Evolutionary conservation across 2,329 filamentous ascomycete genomes (phyloP), one percentile per base, ranked within the genome.

Genomic region (Tolypocladium pustulatum): DNA sequence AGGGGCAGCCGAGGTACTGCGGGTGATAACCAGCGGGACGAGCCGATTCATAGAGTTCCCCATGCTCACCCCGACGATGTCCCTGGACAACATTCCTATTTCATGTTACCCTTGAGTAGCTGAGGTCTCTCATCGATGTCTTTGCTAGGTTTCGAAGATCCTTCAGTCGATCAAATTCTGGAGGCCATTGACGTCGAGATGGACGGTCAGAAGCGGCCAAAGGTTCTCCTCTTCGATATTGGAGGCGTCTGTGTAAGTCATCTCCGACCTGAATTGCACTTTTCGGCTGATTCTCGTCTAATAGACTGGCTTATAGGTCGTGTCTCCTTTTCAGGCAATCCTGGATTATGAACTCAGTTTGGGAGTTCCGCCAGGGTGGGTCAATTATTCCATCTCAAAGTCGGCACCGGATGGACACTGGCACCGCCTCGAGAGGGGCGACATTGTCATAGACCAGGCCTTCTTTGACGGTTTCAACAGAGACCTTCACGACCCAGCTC

Each of bases 281-380:
- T n/a, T 4, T 27, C 30, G 36, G n/a, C n/a, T 27, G 32, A 30
- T 3, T 37, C 43, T 20, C 32, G 27, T 2, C 20, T 40, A 46
- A 30, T 13, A n/a, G 22, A 25, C 46, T 25, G n/a, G 17, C 9
- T 10, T 3, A 5, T 36, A 96, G 92, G 91, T 97, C 58, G 78
- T 88, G 30, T 97, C 91, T 1, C 94, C 94, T 12, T 92, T 99
- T 68, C 91, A 96, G 76, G 86, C 90, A 2, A 97, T 99, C 66
- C 80, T 96, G 59, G 88, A 96, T 74, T 97, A 97, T 71, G 94
- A 97, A 71, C 76, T 86, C 57, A 77, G 81, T 61, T 79, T 89
- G 59, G 80, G 81, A 46, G 93, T 97, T 55, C 93, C 92, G 0
- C 80, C 85, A 4, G 93, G 92, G 68, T 97, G 91, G 87, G 81